A percentile compares a stretch with the other conserved stretches of the same genome.
Evolutionary conservation across 1,284 basidiomycete genomes (phyloP).

Genomic region (Boletus subluridellus): DNA sequence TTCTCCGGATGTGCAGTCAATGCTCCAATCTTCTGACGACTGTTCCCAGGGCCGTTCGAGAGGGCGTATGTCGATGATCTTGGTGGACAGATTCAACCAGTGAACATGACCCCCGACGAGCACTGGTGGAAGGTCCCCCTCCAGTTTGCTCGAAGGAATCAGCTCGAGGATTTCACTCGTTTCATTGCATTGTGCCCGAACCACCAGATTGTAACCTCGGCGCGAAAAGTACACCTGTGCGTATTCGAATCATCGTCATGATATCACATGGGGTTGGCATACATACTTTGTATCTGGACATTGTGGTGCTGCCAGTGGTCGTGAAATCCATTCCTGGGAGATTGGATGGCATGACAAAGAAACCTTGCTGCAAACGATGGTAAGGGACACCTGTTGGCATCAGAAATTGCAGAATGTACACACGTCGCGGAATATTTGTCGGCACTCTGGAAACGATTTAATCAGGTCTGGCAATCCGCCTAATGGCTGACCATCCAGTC

Average conservation of each 20-base stretch:
- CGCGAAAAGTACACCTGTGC: conserved; percentile 33
- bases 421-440: conserved; percentile 29
- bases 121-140: conserved; percentile 36
- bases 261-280: rapidly evolving
- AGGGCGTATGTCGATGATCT: too few species aligned
- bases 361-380: too few species aligned
- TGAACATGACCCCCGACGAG: conserved; percentile 36
- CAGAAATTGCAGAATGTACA: conserved; percentile 5
- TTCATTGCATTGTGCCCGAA: conserved; percentile 24
- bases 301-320: conserved; percentile 21
- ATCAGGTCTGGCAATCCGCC: conserved; percentile 38
- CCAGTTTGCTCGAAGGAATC: conserved; percentile 35
- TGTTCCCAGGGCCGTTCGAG: too few species aligned
- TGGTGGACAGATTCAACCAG: conserved; percentile 19
- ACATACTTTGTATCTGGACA: conserved; percentile 20
- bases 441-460: background rate
- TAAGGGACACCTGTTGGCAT: background rate
- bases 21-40: too few species aligned
- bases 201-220: conserved; percentile 20
- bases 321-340: too few species aligned
- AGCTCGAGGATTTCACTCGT: conserved; percentile 29
- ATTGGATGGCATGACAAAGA: too few species aligned
- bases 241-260: background rate
- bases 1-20: too few species aligned
- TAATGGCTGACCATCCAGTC: conserved; percentile 8